Evolutionary conservation across 768 basidiomycete species (phyloP), one percentile per base, ranked within the genome.

Genomic region (Hirschioporus abietinus): DNA sequence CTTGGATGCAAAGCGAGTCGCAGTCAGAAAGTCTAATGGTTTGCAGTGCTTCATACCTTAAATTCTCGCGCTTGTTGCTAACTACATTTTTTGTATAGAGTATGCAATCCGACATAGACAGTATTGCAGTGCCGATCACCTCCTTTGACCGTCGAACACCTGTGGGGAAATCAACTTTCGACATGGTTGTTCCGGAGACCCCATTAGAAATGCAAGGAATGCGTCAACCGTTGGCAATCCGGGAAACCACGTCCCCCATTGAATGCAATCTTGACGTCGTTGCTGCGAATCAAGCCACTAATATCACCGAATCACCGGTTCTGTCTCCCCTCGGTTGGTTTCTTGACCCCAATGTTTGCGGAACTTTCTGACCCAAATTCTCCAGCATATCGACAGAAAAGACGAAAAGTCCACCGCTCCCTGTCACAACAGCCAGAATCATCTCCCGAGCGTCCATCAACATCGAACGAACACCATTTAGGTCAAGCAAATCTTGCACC

Each of bases 1-100:
- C 12, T 17, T 61, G 60, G 60, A 61, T 61, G 60, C 25, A 61
- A 34, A 61, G 60, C 30, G 60, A 61, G 20, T 61, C 60, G 20
- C 60, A 61, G 18, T 6, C 60, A 61, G 60, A 34, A 24, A 15
- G 20, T 52, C 3, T 5, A 1, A 52, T 52, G 4, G 42, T 52
- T 15, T 3, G 20, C 3, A 52, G 42, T 15, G 42, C 12, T 12
- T 20, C 42, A 6, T 52, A 52, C 20, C 15, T 52, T 52, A 52
- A 52, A 5, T 20, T 12, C 4, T 15, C 12, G 20, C 20, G 4
- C 42, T 30, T 52, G 42, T 15, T 12, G 20, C 20, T 52, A 10
- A 52, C 42, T 52, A 20, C 42, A 15, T 52, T 52, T 15, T 52
- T n/a, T n/a, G n/a, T n/a, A 52, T 20, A 52, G 42, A 52, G 15